Evolutionary conservation across 805 yeast species (phyloP).

Genomic region (Wickerhamiella parazyma): DNA sequence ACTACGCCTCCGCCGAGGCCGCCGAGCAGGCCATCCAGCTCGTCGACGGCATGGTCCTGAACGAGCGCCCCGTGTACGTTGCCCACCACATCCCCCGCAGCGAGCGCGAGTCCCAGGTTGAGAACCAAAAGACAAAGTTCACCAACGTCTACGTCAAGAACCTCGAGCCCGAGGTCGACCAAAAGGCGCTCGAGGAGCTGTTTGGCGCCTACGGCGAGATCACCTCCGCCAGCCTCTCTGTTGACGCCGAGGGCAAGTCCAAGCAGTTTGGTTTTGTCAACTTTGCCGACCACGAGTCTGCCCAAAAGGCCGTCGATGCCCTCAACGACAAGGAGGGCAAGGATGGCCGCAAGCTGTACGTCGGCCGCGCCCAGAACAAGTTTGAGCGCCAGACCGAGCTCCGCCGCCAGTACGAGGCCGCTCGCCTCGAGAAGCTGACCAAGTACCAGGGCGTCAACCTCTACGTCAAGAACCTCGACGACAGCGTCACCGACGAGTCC

Average conservation of each 20-base stretch:
- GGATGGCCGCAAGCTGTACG: constrained; percentile 68
- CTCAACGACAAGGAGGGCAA: constrained; percentile 70
- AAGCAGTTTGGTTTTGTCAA: constrained; percentile 95
- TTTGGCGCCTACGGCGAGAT: constrained; percentile 64
- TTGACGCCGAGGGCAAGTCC: constrained; percentile 74
- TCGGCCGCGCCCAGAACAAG: constrained; percentile 99
- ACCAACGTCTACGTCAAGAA: constrained; percentile 94
- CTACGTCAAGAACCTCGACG: constrained; percentile 93
- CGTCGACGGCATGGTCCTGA: constrained; percentile 95
- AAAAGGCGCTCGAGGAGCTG: constrained; percentile 47
- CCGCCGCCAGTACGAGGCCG: constrained; percentile 85
- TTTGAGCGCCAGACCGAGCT: constrained; percentile 93
- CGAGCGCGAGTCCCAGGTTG: constrained; percentile 89
- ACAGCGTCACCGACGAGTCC: constrained; percentile 78
- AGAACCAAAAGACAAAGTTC: constrained; percentile 80
- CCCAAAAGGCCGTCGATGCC: constrained; percentile 81
- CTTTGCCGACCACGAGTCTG: constrained; percentile 75
- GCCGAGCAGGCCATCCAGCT: constrained; percentile 92
- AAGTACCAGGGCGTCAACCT: constrained; percentile 97
- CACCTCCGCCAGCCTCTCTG: constrained; percentile 71
- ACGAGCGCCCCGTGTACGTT: constrained; percentile 90
- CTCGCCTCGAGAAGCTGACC: constrained; percentile 77
- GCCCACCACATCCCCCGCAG: constrained; percentile 85
- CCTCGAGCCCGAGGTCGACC: constrained; percentile 53
- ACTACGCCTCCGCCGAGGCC: constrained; percentile 83